These are phyloP conservation scores for Didymosphaeria variabile DNA, from an alignment of 2,329 filamentous ascomycete genomes.

Conservation along the genomic window DNA sequence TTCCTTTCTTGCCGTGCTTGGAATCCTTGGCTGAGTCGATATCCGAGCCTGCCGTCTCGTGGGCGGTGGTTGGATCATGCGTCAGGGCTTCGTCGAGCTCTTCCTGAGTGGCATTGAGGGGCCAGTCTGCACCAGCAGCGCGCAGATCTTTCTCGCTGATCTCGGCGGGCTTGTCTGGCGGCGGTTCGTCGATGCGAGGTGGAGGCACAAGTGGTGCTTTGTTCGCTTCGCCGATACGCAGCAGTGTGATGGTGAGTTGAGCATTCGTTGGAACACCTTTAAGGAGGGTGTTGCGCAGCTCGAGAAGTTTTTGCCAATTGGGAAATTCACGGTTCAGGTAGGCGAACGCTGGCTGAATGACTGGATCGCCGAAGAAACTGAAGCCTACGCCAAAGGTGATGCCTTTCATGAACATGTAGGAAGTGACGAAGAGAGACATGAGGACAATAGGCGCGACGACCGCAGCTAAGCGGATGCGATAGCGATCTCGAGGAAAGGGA, in stretches of 20 bases:
- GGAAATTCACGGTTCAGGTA: slow-evolving; percentile 71
- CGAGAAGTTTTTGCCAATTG: slow-evolving; percentile 77
- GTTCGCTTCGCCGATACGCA: slow-evolving; percentile 83
- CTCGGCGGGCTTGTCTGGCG: slow-evolving; percentile 61
- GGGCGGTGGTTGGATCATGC: slow-evolving; percentile 56
- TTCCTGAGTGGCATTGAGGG: slow-evolving; percentile 68
- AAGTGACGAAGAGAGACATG: slow-evolving; percentile 56
- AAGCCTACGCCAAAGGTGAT: slow-evolving; percentile 74
- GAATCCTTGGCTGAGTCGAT: slow-evolving; percentile 59
- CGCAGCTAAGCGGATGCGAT: slow-evolving; percentile 57
- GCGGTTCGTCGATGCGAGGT: slow-evolving; percentile 55
- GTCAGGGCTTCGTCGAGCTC: slow-evolving; percentile 71
- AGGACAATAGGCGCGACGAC: slow-evolving; percentile 56
- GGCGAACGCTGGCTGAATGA: slow-evolving; percentile 68
- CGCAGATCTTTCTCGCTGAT: slow-evolving; percentile 61
- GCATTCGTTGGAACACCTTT: slow-evolving; percentile 87
- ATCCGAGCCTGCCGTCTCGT: slow-evolving; percentile 62
- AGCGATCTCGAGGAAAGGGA: slow-evolving; percentile 56
- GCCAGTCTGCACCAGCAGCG: slow-evolving; percentile 61
- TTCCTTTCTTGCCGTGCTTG: slow-evolving; percentile 59
- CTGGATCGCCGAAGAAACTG: slow-evolving; percentile 80
- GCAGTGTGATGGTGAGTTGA: slow-evolving; percentile 80
- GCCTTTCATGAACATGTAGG: slow-evolving; percentile 67
- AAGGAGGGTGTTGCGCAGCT: slow-evolving; percentile 77
- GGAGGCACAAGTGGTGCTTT: slow-evolving; percentile 77